phyloP scores from a whole-genome alignment of 352 stramenopile genomes.

The Phytopythium delawarense region DNA sequence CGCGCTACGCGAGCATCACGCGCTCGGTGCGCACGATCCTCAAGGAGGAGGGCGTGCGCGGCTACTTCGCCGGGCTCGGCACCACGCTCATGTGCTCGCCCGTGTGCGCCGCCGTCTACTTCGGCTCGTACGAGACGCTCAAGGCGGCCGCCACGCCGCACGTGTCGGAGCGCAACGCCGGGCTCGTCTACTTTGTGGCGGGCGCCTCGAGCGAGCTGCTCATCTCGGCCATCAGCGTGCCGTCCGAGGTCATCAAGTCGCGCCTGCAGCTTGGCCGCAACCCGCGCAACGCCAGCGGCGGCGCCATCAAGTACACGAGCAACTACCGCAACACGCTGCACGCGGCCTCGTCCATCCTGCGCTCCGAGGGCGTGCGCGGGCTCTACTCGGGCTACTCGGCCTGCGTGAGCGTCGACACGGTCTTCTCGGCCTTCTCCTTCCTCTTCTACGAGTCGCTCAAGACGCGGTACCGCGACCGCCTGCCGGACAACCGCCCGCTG shows the following conservation, averaged over 20 bases:
- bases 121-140: constrained; percentile 73
- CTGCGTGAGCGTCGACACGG: constrained; percentile 75
- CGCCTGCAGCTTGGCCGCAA: constrained; percentile 72
- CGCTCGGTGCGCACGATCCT: constrained; percentile 59
- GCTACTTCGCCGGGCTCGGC: constrained; percentile 65
- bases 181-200: constrained; percentile 65
- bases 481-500: constrained; percentile 30
- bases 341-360: constrained; percentile 56
- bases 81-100: constrained; percentile 75
- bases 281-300: constrained; percentile 59
- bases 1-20: constrained; percentile 65
- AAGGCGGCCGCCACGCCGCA: constrained; percentile 49
- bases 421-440: constrained; percentile 81
- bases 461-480: constrained; percentile 35
- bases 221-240: constrained; percentile 68
- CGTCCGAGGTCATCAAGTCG: constrained; percentile 81
- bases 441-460: constrained; percentile 82
- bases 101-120: constrained; percentile 71
- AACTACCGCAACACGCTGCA: constrained; percentile 71
- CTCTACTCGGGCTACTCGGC: constrained; percentile 75
- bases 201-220: constrained; percentile 61
- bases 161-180: constrained; percentile 40
- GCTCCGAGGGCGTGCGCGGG: constrained; percentile 52
- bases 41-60: constrained; percentile 56
- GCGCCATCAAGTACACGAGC: constrained; percentile 55